Evolutionary conservation across 2,329 filamentous ascomycete species (phyloP), one percentile per base, ranked within the genome.

Genomic region (Coniochaeta pulveracea): DNA sequence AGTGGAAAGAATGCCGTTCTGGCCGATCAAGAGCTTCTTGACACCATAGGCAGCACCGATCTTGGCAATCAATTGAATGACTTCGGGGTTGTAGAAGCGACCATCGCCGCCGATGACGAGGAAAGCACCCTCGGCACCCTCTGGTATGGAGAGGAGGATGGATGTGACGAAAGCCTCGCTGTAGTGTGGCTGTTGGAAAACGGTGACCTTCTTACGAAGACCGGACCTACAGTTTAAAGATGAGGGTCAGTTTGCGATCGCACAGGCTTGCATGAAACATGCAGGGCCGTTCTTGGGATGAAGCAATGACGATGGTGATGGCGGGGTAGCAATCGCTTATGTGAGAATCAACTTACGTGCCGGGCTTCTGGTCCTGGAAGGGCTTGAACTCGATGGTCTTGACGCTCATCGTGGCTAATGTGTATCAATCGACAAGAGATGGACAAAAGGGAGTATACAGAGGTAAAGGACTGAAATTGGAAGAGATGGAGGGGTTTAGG

Each of bases 91-190:
- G 76, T 81, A 96, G 73, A 78, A 98, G 44, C 91, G 83, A 41
- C 91, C 91, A 68, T 98, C 91, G 51, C 91, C 91, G 52, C 88
- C 91, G 56, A 98, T 94, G 58, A 98, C 89, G 44, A 98, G 79
- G 64, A 85, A 89, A 28, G 85, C 74, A 75, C 77, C 88, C 52
- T 95, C 66, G 35, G 70, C 88, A 42, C 91, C 91, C 61, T 98
- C 91, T 19, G 91, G 91, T 50, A 98, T 98, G 34, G 91, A 94
- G 41, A 93, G 76, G 46, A 98, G 75, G 56, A 95, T 94, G 60
- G 85, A 89, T 44, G 89, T 72, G 47, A 98, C 75, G 58, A 98
- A 98, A 34, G 89, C 78, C 64, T 98, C 91, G 61, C 85, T 88
- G 72, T 98, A 98, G 65, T 98, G 75, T 39, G 79, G 70, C 62